phyloP scores from a whole-genome alignment of 1,139 yeast species.

The Hansenula sp. region DNA sequence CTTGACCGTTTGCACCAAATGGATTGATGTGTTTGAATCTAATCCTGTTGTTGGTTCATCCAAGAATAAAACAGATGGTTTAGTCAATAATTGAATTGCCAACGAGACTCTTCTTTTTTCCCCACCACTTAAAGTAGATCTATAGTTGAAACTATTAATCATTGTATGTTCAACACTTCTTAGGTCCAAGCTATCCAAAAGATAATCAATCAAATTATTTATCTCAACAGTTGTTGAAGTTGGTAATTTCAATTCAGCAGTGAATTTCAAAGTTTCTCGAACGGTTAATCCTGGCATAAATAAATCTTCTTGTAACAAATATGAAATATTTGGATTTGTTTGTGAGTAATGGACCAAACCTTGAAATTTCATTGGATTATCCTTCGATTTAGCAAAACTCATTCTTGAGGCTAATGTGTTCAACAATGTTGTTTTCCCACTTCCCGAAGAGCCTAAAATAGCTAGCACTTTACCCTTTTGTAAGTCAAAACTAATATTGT shows the following conservation, averaged over 20 bases:
- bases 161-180: slow-evolving; percentile 55
- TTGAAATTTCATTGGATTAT: slow-evolving; percentile 32
- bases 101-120: slow-evolving; percentile 72
- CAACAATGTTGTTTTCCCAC: slow-evolving; percentile 76
- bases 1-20: slow-evolving; percentile 60
- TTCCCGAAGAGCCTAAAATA: slow-evolving; percentile 76
- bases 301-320: slow-evolving; percentile 70
- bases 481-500: slow-evolving; percentile 50
- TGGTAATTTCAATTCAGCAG: slow-evolving; percentile 64
- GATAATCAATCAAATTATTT: slow-evolving; percentile 45
- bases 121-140: slow-evolving; percentile 47
- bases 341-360: slow-evolving; percentile 26
- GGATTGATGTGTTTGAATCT: slow-evolving; percentile 71
- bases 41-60: slow-evolving; percentile 88
- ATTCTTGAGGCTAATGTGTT: slow-evolving; percentile 65
- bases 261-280: slow-evolving; percentile 60
- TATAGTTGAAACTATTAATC: slow-evolving; percentile 36
- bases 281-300: slow-evolving; percentile 68
- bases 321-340: slow-evolving; percentile 36
- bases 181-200: slow-evolving; percentile 58
- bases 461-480: slow-evolving; percentile 55
- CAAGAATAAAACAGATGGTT: slow-evolving; percentile 67
- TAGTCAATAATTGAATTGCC: slow-evolving; percentile 68
- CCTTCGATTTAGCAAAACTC: slow-evolving; percentile 24
- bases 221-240: slow-evolving; percentile 38